Percentiles rank a stretch among this genome's conserved stretches.
Conservation (phyloP, 768 basidiomycete genomes). For the Panaeolus cyanescens region DNA sequence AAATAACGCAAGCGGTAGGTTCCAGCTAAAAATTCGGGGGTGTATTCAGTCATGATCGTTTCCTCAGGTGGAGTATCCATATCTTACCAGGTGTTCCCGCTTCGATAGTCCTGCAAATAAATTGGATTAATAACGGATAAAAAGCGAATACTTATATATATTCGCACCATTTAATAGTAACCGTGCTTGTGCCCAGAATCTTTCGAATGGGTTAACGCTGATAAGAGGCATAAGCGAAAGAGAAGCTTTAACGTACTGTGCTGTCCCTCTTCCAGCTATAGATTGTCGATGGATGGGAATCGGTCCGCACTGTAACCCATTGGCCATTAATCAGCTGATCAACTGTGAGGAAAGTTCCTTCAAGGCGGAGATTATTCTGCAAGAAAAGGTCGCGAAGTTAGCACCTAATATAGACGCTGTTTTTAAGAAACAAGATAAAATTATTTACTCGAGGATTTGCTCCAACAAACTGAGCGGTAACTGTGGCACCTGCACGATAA, state of each 20-base stretch:
- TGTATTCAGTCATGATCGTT: background rate
- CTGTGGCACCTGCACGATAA: conserved; percentile 61
- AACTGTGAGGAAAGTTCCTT: conserved; percentile 71
- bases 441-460: conserved; percentile 72
- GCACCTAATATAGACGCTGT: background rate
- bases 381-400: conserved; percentile 4
- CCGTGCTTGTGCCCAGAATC: conserved; percentile 63
- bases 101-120: conserved; percentile 59
- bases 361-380: conserved; percentile 77
- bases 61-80: background rate
- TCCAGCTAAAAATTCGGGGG: conserved; percentile 45
- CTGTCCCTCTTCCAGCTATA: conserved; percentile 66
- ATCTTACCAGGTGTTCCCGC: conserved; percentile 52
- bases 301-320: conserved; percentile 65
- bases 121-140: conserved; percentile 12
- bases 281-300: conserved; percentile 78
- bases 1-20: conserved; percentile 72
- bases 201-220: conserved; percentile 20
- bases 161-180: conserved; percentile 65
- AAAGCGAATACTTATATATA: background rate
- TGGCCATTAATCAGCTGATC: conserved; percentile 49
- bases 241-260: conserved; percentile 38
- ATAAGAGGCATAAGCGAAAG: background rate
- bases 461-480: conserved; percentile 66
- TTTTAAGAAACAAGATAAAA: conserved; percentile 4